A percentile compares a stretch with the other conserved stretches of the same genome.
phyloP scores from a whole-genome alignment of 495 filamentous ascomycete genomes.

The Hyaloscypha variabilis region DNA sequence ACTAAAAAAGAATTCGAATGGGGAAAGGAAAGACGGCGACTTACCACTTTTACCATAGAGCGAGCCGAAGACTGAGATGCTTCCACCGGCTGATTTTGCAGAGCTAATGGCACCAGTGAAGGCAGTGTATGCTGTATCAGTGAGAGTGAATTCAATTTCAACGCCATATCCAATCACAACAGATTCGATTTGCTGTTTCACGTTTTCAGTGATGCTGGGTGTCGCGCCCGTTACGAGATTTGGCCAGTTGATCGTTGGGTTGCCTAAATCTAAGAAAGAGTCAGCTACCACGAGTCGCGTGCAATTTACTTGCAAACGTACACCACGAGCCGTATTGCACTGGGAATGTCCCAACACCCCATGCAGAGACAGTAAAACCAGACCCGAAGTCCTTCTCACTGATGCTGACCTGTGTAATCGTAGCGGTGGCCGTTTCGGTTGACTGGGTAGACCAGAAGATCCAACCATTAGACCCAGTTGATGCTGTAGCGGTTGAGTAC shows the following conservation, averaged over 20 bases:
- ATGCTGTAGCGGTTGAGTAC: neutral
- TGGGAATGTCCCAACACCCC: neutral
- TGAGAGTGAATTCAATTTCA: neutral
- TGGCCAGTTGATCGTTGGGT: neutral
- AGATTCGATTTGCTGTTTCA: neutral
- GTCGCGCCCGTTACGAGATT: neutral
- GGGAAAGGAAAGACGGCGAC: neutral
- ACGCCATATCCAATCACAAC: neutral
- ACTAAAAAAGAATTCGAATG: neutral
- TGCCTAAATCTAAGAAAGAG: neutral
- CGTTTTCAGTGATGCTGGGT: neutral
- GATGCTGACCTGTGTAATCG: neutral
- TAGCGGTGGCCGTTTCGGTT: neutral
- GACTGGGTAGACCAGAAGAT: neutral
- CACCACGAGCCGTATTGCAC: neutral
- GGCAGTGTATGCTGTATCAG: neutral
- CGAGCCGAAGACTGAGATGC: neutral
- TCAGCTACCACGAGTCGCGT: neutral
- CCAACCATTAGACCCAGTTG: neutral
- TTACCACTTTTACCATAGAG: neutral
- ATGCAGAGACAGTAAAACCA: neutral
- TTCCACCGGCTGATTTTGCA: neutral
- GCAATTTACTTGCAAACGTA: neutral
- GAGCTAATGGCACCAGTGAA: neutral
- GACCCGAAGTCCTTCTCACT: neutral